Base-by-base conservation (phyloP, 345 rosid genomes). In the Conringia planisiliqua region DNA sequence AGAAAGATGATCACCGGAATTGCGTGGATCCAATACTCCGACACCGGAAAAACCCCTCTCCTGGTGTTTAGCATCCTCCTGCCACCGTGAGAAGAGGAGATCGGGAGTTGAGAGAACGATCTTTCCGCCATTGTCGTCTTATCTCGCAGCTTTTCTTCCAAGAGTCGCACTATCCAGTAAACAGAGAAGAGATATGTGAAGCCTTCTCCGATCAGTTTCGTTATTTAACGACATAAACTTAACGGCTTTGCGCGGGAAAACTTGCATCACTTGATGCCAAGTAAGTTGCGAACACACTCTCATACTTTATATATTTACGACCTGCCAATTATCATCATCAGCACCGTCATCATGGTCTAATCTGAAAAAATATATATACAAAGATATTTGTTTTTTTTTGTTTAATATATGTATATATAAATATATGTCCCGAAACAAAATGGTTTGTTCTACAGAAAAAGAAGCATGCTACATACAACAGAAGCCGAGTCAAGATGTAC, bases 1-100 rank as follows among this genome's bases (percentile, higher is more conserved):
- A 87, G 72, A 6, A 83, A 51, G 11, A 83, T 51, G 54, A 83
- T 62, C 38, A 78, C 55, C 54, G 93, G 91, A 83, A 90, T 76
- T 22, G 69, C 74, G 54, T 85, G 90, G 72, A 85, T 67, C 82
- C 82, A 82, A 32, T 66, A 74, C 78, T 73, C 79, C 0, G 80
- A 48, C 9, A 59, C 43, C 16, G 81, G 78, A 13, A 79, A 70
- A 18, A 67, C 6, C 26, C 79, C 71, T 51, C 78, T 64, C 33
- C 69, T 54, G 0, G 47, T 6, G 20, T 57, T 61, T 66, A 39
- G 10, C 40, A 58, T 80, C 46, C 77, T 74, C 63, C 82, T 42
- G 27, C 77, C 67, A n/a, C 51, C 24, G 70, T 78, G 81, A 67
- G 76, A 48, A 22, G 61, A 64, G 62, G 80, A 50, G 67, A 82